These are phyloP conservation scores for Jatropha multifida DNA, from an alignment of 441 rosid species.

Conservation along the genomic window DNA sequence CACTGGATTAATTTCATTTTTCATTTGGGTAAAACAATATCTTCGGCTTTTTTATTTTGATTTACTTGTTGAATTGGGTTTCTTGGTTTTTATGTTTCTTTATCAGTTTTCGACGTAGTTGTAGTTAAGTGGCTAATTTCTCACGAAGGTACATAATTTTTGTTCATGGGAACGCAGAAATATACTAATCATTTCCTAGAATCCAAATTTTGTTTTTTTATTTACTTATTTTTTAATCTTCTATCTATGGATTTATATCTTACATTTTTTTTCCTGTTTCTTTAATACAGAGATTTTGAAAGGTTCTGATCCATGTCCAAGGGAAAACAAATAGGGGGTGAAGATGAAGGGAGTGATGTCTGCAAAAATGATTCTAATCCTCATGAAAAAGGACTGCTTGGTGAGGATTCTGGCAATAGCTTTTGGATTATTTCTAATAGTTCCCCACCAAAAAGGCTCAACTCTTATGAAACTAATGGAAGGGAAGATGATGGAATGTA, in stretches of 20 bases:
- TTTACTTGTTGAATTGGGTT: constrained; percentile 5
- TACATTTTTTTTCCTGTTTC: too few relatives aligned
- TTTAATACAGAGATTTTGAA: constrained; percentile 14
- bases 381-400: constrained; percentile 25
- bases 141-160: constrained; percentile 3
- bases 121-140: constrained; percentile 12
- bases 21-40: not conserved
- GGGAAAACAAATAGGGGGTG: constrained; percentile 37
- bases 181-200: not conserved
- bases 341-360: constrained; percentile 25
- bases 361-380: constrained; percentile 11
- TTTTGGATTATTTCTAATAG: constrained; percentile 15
- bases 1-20: not conserved
- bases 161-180: not conserved
- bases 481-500: constrained; percentile 19
- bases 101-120: not conserved
- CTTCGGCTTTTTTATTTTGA: constrained; percentile 5
- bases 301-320: constrained; percentile 34
- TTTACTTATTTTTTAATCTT: not conserved
- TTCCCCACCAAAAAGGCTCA: constrained; percentile 28
- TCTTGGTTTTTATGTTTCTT: not conserved
- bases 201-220: not conserved
- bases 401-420: constrained; percentile 24
- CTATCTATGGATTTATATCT: not conserved
- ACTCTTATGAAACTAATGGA: constrained; percentile 19